Percentiles rank a stretch among this genome's conserved stretches.
Evolutionary conservation across 2,329 filamentous ascomycete species (phyloP).

Genomic region (Fusarium heterosporum): DNA sequence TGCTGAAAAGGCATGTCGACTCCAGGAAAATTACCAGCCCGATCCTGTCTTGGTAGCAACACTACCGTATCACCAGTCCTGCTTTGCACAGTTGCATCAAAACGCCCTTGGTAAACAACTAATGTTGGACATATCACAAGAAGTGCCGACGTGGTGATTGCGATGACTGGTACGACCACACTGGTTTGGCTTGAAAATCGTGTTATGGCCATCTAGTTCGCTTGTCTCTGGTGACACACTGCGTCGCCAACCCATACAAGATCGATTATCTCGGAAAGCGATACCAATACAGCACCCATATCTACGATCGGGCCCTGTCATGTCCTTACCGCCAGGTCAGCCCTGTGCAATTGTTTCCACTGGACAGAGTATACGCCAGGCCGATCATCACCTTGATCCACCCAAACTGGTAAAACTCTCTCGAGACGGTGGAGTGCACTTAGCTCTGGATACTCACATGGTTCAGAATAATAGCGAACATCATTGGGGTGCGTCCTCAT

Average conservation of each 20-base stretch:
- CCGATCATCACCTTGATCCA: constrained; percentile 1
- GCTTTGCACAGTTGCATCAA: not conserved
- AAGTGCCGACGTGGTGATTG: constrained; percentile 24
- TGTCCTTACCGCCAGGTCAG: not conserved
- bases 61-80: not conserved
- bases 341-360: constrained; percentile 8
- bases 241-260: constrained; percentile 7
- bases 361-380: not conserved
- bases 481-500: constrained; percentile 3
- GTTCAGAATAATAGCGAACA: not conserved
- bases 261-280: constrained; percentile 1
- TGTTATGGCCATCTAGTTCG: constrained; percentile 20
- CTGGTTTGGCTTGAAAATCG: constrained; percentile 2
- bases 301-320: not conserved
- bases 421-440: constrained; percentile 14
- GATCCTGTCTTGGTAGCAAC: not conserved
- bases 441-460: not conserved
- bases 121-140: not conserved
- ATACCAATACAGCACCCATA: not conserved
- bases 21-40: not conserved
- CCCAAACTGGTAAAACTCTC: not conserved
- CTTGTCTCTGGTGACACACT: constrained; percentile 22
- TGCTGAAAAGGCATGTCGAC: not conserved
- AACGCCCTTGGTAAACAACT: not conserved
- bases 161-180: constrained; percentile 1